A percentile compares a stretch with the other conserved stretches of the same genome.
Evolutionary conservation across 2,329 filamentous ascomycete species (phyloP).

Genomic region (Didymellaceae sp.): DNA sequence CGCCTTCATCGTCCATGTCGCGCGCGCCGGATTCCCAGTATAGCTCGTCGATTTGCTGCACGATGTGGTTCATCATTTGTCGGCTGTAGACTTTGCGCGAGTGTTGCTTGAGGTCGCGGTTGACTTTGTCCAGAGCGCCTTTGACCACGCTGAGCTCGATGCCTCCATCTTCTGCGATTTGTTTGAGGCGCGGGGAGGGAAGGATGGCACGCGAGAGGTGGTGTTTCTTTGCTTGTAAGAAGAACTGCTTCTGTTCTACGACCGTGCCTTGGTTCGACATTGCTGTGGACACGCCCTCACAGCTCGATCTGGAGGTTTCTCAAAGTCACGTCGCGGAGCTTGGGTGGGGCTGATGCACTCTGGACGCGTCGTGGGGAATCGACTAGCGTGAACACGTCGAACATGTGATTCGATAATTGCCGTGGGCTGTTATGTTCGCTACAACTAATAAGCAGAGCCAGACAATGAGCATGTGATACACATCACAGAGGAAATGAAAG

Average conservation of each 20-base stretch:
- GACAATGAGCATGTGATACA: background rate
- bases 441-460: background rate
- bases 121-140: slow-evolving; percentile 64
- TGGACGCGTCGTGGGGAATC: slow-evolving; percentile 14
- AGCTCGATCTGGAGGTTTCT: background rate
- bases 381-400: slow-evolving; percentile 13
- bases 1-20: slow-evolving; percentile 28
- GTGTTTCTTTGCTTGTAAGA: slow-evolving; percentile 68
- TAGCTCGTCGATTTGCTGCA: slow-evolving; percentile 73
- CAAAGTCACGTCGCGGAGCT: background rate
- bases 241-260: slow-evolving; percentile 67
- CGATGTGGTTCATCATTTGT: slow-evolving; percentile 72
- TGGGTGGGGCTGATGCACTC: background rate
- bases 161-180: slow-evolving; percentile 56
- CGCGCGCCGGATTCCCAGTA: slow-evolving; percentile 62
- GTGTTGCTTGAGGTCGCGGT: slow-evolving; percentile 69
- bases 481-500: no score
- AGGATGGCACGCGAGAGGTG: slow-evolving; percentile 66
- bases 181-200: slow-evolving; percentile 62
- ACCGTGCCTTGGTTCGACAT: slow-evolving; percentile 50
- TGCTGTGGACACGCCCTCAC: background rate
- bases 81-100: slow-evolving; percentile 69
- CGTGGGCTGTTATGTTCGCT: no score
- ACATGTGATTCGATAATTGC: slow-evolving; percentile 4
- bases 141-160: slow-evolving; percentile 57